Conservation (phyloP, 306 rosid genomes). For the Styphnolobium japonicum region DNA sequence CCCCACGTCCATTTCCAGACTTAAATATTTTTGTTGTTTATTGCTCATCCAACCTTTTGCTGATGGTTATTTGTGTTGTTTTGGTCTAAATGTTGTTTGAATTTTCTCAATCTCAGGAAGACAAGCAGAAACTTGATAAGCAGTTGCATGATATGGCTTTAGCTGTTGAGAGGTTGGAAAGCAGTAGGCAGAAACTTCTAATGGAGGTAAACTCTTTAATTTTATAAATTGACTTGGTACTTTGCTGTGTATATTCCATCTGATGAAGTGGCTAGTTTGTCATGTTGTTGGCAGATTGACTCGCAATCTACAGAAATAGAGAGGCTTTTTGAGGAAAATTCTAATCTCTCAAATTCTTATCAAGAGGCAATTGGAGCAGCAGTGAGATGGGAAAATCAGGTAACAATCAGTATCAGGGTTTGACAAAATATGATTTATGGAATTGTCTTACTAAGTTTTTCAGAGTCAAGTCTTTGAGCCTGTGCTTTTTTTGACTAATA, state of each 20-base stretch:
- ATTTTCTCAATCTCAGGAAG: constrained; percentile 56
- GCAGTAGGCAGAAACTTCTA: constrained; percentile 89
- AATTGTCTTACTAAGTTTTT: neutral
- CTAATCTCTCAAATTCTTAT: constrained; percentile 62
- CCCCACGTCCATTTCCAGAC: neutral
- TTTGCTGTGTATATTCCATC: constrained; percentile 24
- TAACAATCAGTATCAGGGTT: constrained; percentile 20
- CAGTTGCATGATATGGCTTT: constrained; percentile 94
- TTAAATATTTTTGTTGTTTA: constrained; percentile 4
- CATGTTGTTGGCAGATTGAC: constrained; percentile 64
- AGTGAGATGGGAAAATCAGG: constrained; percentile 85
- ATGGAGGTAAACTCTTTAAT: constrained; percentile 54
- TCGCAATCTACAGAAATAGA: constrained; percentile 90
- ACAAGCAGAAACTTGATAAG: constrained; percentile 81
- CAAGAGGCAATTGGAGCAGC: constrained; percentile 60
- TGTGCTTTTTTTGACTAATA: neutral
- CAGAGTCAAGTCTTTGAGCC: neutral
- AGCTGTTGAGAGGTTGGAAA: constrained; percentile 85
- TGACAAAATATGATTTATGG: constrained; percentile 22
- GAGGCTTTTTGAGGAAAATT: constrained; percentile 90
- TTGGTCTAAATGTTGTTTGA: neutral
- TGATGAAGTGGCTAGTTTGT: constrained; percentile 21
- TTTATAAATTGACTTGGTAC: constrained; percentile 2
- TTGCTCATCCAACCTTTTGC: constrained; percentile 17
- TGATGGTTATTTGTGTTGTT: neutral